Evolutionary conservation across 495 filamentous ascomycete species (phyloP), one percentile per base, ranked within the genome.

Genomic region (Annulohypoxylon bovei): DNA sequence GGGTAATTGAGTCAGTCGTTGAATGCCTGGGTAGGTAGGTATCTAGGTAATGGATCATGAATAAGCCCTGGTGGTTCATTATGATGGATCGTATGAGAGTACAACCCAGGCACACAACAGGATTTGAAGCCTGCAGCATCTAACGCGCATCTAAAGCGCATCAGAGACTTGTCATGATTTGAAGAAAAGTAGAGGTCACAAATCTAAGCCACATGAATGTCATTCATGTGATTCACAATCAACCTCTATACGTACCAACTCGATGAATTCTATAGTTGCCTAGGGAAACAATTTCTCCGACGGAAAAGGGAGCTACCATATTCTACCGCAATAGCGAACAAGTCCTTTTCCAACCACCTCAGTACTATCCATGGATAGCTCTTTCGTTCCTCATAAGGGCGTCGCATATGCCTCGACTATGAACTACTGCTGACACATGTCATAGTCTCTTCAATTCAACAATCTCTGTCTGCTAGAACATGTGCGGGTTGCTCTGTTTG

Each of bases 221-320:
- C 44, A 61, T 54, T 18, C 20, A 37, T 35, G 12, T 55, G 40
- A 47, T 64, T 62, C 55, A 56, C 47, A 54, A 30, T 42, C 55
- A 67, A 65, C 70, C 16, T 57, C 49, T 67, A 62, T 67, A 68
- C 64, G 39, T 52, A 67, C 54, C 53, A 57, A 60, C 46, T 57
- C 16, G 61, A 42, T 68, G 16, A 61, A 61, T 47, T 68, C 65
- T 72, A 72, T 65, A 68, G 56, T 50, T 35, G 60, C 61, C 70
- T 61, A 65, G 66, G 54, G 54, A 68, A 71, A 68, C 50, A 57
- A 65, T 65, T 27, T 68, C 46, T 59, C 50, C 25, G 18, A 44
- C 8, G 39, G 8, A 59, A 61, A 60, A 58, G 39, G 37, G 58
- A 61, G 20, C 32, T 25, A 49, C 22, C 22, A 61, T 18, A 49